Evolutionary conservation across 2,329 filamentous ascomycete genomes (phyloP), one percentile per base, ranked within the genome.

Genomic region (Penicillium sp.): DNA sequence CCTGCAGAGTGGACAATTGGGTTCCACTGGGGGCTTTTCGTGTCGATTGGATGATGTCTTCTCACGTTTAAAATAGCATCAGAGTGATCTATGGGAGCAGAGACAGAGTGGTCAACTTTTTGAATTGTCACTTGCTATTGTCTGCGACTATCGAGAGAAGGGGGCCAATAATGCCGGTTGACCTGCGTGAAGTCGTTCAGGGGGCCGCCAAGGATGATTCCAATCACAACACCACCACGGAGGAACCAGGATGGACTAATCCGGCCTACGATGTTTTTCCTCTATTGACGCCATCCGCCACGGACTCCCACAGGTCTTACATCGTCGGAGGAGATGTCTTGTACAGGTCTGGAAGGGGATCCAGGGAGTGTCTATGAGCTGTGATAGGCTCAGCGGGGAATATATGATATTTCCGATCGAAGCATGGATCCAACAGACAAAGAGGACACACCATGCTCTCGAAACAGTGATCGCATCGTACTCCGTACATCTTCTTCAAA

Each of bases 131-230:
- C 30, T 33, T 33, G 30, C 11, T 11, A 33, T 33, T 33, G 30
- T 33, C 30, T 30, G 28, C 28, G 30, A 33, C 30, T 33, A 33
- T 33, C 38, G 58, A 30, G 54, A 42, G 42, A 30, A 52, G 42
- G 49, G 54, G 57, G 58, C 48, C 45, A 48, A 48, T 43, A 37
- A 37, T 37, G 7, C 45, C 30, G 16, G 45, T 30, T 48, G 45
- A 30, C 45, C n/a, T 25, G 45, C 8, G 30, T 30, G 45, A 48
- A 30, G 45, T 48, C 25, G 45, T 26, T 48, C 45, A 48, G 61
- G 61, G 61, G 61, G 61, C 55, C 55, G 61, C 61, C 61, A 63
- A 63, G 61, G 48, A 58, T 33, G 25, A 43, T 19, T 22, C 40
- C 35, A 37, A 37, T 13, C 1, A 14, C 4, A 14, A 37, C 19